Percentiles rank a stretch among this genome's conserved stretches.
These are phyloP conservation scores for Pestalotiopsis fici DNA, from an alignment of 2,329 filamentous ascomycete genomes.

Conservation along the genomic window DNA sequence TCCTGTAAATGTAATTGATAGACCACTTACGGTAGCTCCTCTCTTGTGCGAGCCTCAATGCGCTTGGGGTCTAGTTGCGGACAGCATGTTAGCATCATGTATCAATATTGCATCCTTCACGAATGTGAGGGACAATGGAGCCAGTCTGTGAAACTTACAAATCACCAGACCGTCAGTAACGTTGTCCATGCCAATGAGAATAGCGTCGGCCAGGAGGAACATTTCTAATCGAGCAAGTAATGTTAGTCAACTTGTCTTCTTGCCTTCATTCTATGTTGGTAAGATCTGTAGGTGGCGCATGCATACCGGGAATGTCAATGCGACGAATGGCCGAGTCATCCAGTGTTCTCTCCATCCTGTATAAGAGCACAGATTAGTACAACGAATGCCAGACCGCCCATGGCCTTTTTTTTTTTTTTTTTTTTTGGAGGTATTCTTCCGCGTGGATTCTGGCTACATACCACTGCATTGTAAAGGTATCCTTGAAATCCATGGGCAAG, in stretches of 20 bases:
- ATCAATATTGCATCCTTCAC: no score
- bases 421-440: no score
- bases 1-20: no score
- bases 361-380: no score
- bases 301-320: conserved; percentile 63
- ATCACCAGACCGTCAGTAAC: conserved; percentile 71
- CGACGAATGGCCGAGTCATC: conserved; percentile 74
- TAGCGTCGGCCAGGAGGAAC: conserved; percentile 69
- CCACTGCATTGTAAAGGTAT: conserved; percentile 74
- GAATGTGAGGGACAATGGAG: conserved; percentile 48
- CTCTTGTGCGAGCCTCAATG: conserved; percentile 1
- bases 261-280: no score
- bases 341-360: conserved; percentile 65
- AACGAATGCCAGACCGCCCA: no score
- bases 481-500: conserved; percentile 47
- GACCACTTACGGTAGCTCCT: conserved; percentile 55
- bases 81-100: no score
- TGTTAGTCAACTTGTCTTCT: neutral
- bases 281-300: no score
- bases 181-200: conserved; percentile 69
- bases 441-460: no score
- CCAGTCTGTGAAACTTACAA: conserved; percentile 33
- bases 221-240: conserved; percentile 9
- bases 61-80: conserved; percentile 1
- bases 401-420: neutral